Percentiles rank a stretch among this genome's conserved stretches.
Evolutionary conservation across 1,139 yeast genomes (phyloP).

Genomic region (Geotrichum aggregatum): DNA sequence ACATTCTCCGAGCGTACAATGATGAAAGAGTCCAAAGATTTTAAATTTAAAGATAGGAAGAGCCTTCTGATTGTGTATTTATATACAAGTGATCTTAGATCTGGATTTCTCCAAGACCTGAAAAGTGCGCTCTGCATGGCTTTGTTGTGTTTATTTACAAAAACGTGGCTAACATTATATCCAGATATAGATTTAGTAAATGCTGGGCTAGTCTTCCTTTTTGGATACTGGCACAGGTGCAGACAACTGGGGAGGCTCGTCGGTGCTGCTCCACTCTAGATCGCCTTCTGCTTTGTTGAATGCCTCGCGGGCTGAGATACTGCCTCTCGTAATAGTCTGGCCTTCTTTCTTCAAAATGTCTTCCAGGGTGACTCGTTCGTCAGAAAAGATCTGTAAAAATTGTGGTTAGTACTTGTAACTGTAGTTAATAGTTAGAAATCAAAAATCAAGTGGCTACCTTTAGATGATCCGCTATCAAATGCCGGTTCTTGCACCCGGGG

Average conservation of each 20-base stretch:
- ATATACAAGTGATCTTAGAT: conserved; percentile 18
- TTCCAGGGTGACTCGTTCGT: conserved; percentile 66
- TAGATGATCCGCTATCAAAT: conserved; percentile 87
- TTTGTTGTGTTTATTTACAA: background rate
- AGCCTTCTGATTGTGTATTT: conserved; percentile 23
- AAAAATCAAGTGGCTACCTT: conserved; percentile 38
- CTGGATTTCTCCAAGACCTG: conserved; percentile 15
- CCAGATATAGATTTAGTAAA: background rate
- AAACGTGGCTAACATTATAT: background rate
- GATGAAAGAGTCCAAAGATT: conserved; percentile 20
- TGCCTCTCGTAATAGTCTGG: conserved; percentile 56
- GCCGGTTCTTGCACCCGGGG: conserved; percentile 85
- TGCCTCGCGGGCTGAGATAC: conserved; percentile 16
- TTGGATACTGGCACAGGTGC: no score
- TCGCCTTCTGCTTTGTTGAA: conserved; percentile 11
- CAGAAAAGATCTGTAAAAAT: conserved; percentile 77
- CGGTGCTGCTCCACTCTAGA: conserved; percentile 14
- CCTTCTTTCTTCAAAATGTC: conserved; percentile 78
- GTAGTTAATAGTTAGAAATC: background rate
- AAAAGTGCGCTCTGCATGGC: background rate
- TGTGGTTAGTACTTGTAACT: no score
- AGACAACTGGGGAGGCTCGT: background rate
- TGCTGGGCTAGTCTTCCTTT: background rate
- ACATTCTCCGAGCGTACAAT: background rate
- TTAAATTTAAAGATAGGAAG: conserved; percentile 23